A percentile compares a stretch with the other conserved stretches of the same genome.
Evolutionary conservation across 2,329 filamentous ascomycete genomes (phyloP).

Genomic region (Lachnellula hyalina): DNA sequence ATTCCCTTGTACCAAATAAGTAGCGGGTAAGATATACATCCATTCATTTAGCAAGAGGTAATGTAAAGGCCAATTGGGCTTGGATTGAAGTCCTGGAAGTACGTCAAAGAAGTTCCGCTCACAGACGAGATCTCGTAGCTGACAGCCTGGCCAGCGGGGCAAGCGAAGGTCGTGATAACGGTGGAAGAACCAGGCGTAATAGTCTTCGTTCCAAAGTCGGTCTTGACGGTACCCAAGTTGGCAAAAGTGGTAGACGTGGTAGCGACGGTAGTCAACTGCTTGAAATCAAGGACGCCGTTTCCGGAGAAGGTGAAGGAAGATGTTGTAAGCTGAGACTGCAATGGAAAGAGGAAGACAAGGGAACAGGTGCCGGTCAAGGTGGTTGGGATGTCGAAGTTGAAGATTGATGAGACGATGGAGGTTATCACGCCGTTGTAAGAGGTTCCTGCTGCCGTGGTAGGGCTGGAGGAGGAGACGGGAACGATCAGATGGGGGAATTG

Average conservation of each 20-base stretch:
- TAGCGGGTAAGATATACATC: background rate
- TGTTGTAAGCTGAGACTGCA: slow-evolving; percentile 49
- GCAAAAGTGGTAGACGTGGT: slow-evolving; percentile 46
- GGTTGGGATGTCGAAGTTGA: slow-evolving; percentile 62
- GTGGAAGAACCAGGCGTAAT: slow-evolving; percentile 51
- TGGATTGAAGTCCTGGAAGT: slow-evolving; percentile 59
- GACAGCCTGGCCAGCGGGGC: slow-evolving; percentile 47
- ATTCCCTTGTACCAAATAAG: background rate
- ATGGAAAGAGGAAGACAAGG: slow-evolving; percentile 60
- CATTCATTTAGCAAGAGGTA: slow-evolving; percentile 22
- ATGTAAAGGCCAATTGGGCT: slow-evolving; percentile 38
- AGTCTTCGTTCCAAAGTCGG: slow-evolving; percentile 38
- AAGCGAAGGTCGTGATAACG: slow-evolving; percentile 47
- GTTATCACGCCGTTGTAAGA: slow-evolving; percentile 52
- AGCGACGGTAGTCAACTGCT: slow-evolving; percentile 41
- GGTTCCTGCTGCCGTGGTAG: slow-evolving; percentile 47
- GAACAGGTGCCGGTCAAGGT: slow-evolving; percentile 58
- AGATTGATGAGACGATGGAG: slow-evolving; percentile 50
- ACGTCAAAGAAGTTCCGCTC: slow-evolving; percentile 48
- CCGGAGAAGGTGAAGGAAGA: slow-evolving; percentile 51
- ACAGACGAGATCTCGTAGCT: slow-evolving; percentile 46
- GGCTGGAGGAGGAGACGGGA: slow-evolving; percentile 49
- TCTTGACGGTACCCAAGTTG: slow-evolving; percentile 42
- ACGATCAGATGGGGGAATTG: slow-evolving; percentile 60
- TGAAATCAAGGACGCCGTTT: slow-evolving; percentile 48